phyloP scores from a whole-genome alignment of 2,329 filamentous ascomycete genomes.

The Colletotrichum scovillei region DNA sequence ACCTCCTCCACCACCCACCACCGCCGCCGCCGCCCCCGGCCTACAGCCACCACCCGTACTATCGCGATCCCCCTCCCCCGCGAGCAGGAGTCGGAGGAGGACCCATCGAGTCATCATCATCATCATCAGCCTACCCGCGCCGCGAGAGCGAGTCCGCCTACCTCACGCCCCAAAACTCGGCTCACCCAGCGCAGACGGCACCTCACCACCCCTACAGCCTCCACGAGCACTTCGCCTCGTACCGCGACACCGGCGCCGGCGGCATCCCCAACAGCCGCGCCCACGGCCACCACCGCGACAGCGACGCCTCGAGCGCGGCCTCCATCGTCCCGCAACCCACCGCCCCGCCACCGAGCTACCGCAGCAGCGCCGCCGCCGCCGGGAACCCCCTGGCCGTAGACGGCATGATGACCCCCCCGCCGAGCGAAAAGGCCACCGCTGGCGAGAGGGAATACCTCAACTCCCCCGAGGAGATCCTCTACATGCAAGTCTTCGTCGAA shows the following conservation, averaged over 20 bases:
- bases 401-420: constrained; percentile 53
- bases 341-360: constrained; percentile 44
- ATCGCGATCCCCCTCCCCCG: background rate
- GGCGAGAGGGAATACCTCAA: constrained; percentile 72
- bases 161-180: constrained; percentile 42
- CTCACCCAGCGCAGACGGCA: constrained; percentile 43
- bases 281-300: constrained; percentile 46
- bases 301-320: constrained; percentile 52
- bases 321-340: constrained; percentile 51
- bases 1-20: constrained; percentile 17
- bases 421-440: constrained; percentile 47
- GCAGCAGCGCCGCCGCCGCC: constrained; percentile 39
- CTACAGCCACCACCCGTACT: constrained; percentile 27
- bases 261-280: constrained; percentile 13
- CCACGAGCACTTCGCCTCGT: constrained; percentile 19
- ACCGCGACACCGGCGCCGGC: constrained; percentile 3
- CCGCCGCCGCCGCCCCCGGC: constrained; percentile 12
- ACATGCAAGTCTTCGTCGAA: constrained; percentile 92
- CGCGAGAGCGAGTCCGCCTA: constrained; percentile 31
- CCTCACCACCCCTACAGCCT: constrained; percentile 21
- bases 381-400: constrained; percentile 41
- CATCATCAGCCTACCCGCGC: constrained; percentile 30
- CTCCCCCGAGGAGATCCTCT: constrained; percentile 82
- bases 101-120: background rate
- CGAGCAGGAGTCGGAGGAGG: background rate